phyloP scores from a whole-genome alignment of 768 basidiomycete species.

The Russula emetica region DNA sequence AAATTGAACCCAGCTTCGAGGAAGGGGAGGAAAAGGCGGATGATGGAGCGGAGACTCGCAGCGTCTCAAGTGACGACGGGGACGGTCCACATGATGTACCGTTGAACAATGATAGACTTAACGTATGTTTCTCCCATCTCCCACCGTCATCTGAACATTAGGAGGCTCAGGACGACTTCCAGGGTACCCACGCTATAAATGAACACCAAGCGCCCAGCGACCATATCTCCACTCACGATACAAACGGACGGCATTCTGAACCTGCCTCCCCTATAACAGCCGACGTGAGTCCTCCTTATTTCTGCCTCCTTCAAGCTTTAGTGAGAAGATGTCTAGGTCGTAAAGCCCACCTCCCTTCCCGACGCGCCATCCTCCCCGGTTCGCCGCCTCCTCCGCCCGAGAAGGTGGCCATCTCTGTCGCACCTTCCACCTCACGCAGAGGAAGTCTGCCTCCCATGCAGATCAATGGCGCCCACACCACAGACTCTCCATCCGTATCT shows the following conservation, averaged over 20 bases:
- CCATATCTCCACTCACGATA: background rate
- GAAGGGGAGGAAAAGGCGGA: conserved; percentile 5
- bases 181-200: conserved; percentile 9
- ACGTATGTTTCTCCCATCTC: conserved; percentile 7
- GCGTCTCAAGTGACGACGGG: background rate
- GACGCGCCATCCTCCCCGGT: conserved; percentile 11
- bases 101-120: background rate
- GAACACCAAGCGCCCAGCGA: conserved; percentile 14
- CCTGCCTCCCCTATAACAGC: background rate
- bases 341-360: conserved; percentile 10
- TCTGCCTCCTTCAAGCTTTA: background rate
- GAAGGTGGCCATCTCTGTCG: background rate
- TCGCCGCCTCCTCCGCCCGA: conserved; percentile 22
- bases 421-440: conserved; percentile 5
- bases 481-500: conserved; percentile 26
- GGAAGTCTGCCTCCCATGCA: conserved; percentile 19
- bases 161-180: conserved; percentile 1
- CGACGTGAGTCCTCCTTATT: conserved; percentile 2
- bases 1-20: conserved; percentile 10
- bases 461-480: conserved; percentile 13
- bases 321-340: background rate
- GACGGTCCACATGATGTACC: background rate
- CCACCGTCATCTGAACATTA: conserved; percentile 3
- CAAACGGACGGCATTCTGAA: conserved; percentile 6
- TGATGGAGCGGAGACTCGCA: background rate